Percentiles rank a stretch among this genome's conserved stretches.
phyloP scores from a whole-genome alignment of 192 early-diverging fungal genomes.

The Ramicandelaber brevisporus region DNA sequence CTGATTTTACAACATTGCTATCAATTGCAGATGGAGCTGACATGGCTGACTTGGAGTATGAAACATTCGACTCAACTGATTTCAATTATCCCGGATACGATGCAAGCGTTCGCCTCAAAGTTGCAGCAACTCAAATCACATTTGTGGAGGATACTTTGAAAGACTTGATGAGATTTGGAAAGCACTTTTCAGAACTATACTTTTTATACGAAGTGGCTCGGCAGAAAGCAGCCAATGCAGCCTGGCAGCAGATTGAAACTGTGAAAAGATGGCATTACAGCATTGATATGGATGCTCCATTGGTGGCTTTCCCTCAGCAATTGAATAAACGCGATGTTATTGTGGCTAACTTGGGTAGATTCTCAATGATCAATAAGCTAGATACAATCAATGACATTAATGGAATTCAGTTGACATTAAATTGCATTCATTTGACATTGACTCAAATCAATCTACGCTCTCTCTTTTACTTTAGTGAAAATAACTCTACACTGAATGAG shows the following conservation, averaged over 20 bases:
- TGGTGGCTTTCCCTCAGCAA: constrained; percentile 73
- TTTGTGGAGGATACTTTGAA: constrained; percentile 53
- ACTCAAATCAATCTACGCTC: too few relatives aligned
- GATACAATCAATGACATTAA: too few relatives aligned
- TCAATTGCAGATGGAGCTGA: constrained; percentile 79
- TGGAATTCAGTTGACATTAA: too few relatives aligned
- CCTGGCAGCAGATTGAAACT: constrained; percentile 47
- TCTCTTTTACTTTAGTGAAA: too few relatives aligned
- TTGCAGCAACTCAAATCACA: constrained; percentile 55
- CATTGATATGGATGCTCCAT: constrained; percentile 57
- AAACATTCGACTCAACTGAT: constrained; percentile 37
- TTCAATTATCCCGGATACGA: constrained; percentile 66
- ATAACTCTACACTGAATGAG: too few relatives aligned
- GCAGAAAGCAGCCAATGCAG: constrained; percentile 49
- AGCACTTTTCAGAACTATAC: constrained; percentile 73
- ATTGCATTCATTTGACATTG: too few relatives aligned
- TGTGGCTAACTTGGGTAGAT: constrained; percentile 57
- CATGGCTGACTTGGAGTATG: constrained; percentile 65
- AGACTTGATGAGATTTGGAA: constrained; percentile 48
- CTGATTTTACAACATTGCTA: too few relatives aligned
- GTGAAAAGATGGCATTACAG: constrained; percentile 67
- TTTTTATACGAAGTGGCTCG: constrained; percentile 69
- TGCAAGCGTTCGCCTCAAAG: constrained; percentile 36
- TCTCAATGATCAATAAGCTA: too few relatives aligned
- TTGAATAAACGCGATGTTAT: constrained; percentile 32